phyloP scores from a whole-genome alignment of 352 stramenopile species.

The Phytophthora citrophthora region DNA sequence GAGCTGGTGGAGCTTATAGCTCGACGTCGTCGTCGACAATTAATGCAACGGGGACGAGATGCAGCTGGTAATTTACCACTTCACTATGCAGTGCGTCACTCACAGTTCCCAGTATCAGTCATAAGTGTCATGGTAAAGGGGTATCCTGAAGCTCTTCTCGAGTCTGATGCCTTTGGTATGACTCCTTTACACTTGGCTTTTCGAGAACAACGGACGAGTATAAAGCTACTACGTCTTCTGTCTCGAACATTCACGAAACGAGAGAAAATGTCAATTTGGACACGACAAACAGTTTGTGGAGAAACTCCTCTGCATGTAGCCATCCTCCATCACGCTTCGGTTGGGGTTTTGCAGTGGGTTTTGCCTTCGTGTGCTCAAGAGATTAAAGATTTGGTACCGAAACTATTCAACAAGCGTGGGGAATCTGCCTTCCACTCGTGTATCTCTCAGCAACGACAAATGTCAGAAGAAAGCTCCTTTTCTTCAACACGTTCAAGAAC shows the following conservation, averaged over 20 bases:
- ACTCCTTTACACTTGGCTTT: constrained; percentile 70
- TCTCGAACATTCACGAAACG: neutral
- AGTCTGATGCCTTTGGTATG: constrained; percentile 59
- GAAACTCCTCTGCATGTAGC: constrained; percentile 51
- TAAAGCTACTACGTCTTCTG: constrained; percentile 40
- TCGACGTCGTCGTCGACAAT: constrained; percentile 50
- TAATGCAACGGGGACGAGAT: constrained; percentile 55
- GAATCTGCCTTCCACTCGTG: constrained; percentile 53
- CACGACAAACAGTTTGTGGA: constrained; percentile 29
- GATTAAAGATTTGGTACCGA: neutral
- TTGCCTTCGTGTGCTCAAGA: constrained; percentile 9
- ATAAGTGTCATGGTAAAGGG: constrained; percentile 47
- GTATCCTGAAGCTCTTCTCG: constrained; percentile 46
- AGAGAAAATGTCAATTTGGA: constrained; percentile 21
- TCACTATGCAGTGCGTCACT: constrained; percentile 62
- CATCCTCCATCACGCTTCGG: constrained; percentile 37
- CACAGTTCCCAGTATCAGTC: constrained; percentile 36
- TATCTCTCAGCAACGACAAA: constrained; percentile 33
- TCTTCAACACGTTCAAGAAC: constrained; percentile 27
- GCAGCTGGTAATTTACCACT: constrained; percentile 52
- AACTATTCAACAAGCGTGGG: constrained; percentile 43
- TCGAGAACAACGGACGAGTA: constrained; percentile 37
- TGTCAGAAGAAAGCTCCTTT: constrained; percentile 27
- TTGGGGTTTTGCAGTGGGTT: constrained; percentile 52
- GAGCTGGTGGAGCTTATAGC: constrained; percentile 61